phyloP scores from a whole-genome alignment of 2,329 filamentous ascomycete genomes.

The Ophiostoma himal-ulmi region DNA sequence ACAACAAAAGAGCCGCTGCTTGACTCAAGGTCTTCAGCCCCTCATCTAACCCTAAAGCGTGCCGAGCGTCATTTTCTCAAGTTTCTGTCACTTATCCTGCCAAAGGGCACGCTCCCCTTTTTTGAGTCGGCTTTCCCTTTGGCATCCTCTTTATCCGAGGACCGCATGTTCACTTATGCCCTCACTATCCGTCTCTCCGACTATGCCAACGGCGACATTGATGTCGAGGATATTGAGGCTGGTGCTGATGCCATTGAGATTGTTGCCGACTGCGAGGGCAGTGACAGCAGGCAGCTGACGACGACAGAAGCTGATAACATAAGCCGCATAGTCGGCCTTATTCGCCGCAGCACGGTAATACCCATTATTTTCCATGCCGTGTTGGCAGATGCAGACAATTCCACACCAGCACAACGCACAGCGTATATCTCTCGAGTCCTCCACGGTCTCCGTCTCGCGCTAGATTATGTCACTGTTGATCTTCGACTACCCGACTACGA shows the following conservation, averaged over 20 bases:
- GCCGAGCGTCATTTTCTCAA: constrained; percentile 55
- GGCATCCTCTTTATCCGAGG: constrained; percentile 51
- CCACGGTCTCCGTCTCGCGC: constrained; percentile 58
- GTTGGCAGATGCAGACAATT: constrained; percentile 31
- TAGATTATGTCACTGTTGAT: constrained; percentile 61
- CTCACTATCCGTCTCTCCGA: constrained; percentile 53
- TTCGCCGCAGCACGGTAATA: constrained; percentile 49
- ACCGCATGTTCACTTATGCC: constrained; percentile 54
- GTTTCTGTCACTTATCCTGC: constrained; percentile 54
- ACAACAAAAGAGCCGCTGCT: neutral
- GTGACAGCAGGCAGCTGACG: neutral
- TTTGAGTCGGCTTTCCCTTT: constrained; percentile 56
- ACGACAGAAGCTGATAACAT: constrained; percentile 37
- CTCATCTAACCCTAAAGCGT: constrained; percentile 53
- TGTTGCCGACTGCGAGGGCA: constrained; percentile 48
- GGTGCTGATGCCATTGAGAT: constrained; percentile 55
- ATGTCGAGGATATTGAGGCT: constrained; percentile 50
- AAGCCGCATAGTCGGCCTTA: constrained; percentile 50
- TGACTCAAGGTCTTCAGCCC: constrained; percentile 33
- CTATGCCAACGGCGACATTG: constrained; percentile 44
- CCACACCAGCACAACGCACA: constrained; percentile 30
- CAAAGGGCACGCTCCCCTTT: constrained; percentile 46
- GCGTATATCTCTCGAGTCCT: constrained; percentile 54
- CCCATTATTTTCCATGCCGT: constrained; percentile 55
- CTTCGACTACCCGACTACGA: constrained; percentile 48